Base-by-base conservation (phyloP, 2,329 filamentous ascomycete species). In the Hypoxylon sp. region DNA sequence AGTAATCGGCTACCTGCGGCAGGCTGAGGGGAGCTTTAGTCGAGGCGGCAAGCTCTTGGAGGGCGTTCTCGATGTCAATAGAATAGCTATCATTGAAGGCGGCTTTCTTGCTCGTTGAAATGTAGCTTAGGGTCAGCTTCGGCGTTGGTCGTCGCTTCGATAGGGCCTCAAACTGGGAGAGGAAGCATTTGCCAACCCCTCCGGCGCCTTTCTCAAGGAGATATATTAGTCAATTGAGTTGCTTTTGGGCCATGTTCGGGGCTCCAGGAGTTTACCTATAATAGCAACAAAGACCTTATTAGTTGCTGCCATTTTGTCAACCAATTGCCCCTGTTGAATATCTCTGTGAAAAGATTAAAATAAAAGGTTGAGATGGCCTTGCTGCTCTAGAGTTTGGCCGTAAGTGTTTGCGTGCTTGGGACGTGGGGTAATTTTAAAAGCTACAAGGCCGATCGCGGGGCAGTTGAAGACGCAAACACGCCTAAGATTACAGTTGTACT, bases 161-260 rank as follows among this genome's bases (percentile, higher is more conserved):
- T 67, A 96, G 87, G 68, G 83, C 79, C 72, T 91, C 85, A 65
- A 98, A 89, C 82, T 98, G 96, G 73, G 86, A 85, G 71, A 98
- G 89, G 85, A 98, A 98, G 82, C 89, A 90, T 82, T 95, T 95
- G 77, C 96, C 96, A 69, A 98, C 96, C 72, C 95, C 95, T 74
- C 96, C 96, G 75, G 92, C 92, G 77, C 96, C 95, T 97, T 77
- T 72, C 74, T 13, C 61, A 20, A 66, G 37, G 70, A 62, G 25
- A 62, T 46, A 53, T 53, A 37, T 70, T 66, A 71, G 66, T 50
- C 63, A 62, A 72, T 67, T 48, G 64, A 66, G 50, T 27, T n/a
- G 6, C 35, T 14, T 17, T 49, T 30, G 5, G 2, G 11, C 1
- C 2, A 11, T n/a, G 49, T 44, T 49, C 10, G 7, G 25, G 37